phyloP scores from a whole-genome alignment of 495 filamentous ascomycete species.

The Podospora pseudopauciseta region DNA sequence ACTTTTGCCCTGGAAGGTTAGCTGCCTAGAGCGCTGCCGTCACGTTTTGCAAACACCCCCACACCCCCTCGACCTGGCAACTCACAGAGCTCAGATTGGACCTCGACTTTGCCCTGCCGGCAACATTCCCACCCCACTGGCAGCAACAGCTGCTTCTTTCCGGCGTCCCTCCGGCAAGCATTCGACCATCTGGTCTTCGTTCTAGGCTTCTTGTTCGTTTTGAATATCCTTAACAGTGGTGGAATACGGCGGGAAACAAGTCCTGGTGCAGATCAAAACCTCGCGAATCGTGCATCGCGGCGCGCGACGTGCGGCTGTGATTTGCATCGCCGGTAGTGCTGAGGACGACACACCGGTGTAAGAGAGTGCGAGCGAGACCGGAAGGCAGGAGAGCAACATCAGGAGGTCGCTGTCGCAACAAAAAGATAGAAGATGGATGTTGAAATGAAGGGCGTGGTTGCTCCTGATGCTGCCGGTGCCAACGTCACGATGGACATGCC shows the following conservation, averaged over 20 bases:
- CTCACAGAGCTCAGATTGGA: conserved; percentile 20
- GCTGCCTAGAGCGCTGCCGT: not conserved
- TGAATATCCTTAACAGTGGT: not conserved
- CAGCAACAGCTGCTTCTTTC: conserved; percentile 20
- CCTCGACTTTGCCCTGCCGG: conserved; percentile 22
- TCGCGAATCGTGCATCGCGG: not conserved
- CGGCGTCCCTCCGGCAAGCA: conserved; percentile 25
- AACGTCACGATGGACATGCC: conserved; percentile 2
- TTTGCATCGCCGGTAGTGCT: not conserved
- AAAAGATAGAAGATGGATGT: conserved; percentile 20
- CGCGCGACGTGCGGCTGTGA: not conserved
- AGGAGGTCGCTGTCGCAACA: not conserved
- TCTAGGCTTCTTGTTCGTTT: not conserved
- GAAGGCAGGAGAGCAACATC: not conserved
- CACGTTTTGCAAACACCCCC: not conserved
- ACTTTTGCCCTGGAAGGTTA: not conserved
- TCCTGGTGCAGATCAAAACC: not conserved
- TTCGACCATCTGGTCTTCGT: not conserved
- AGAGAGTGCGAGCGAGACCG: not conserved
- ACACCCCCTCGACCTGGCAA: conserved; percentile 14
- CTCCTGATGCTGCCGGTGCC: conserved; percentile 11
- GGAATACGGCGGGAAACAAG: not conserved
- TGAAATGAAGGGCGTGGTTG: conserved; percentile 25
- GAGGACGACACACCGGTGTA: not conserved
- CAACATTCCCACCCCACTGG: conserved; percentile 13